Conservation (phyloP, 2,329 filamentous ascomycete species). For the Xylariales sp. region DNA sequence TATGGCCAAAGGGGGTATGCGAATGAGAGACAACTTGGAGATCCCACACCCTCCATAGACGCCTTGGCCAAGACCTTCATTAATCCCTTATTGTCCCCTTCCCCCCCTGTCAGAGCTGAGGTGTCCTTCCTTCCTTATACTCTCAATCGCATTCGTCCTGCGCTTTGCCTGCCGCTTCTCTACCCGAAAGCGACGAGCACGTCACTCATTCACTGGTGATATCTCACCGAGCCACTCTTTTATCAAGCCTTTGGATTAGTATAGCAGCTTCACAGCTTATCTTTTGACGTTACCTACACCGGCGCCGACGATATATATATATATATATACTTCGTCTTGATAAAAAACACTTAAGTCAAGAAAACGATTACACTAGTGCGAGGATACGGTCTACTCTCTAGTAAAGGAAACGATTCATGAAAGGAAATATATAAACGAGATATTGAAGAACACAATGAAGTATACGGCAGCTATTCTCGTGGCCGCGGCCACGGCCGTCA, state of each 20-base stretch:
- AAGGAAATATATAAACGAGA: slow-evolving; percentile 10
- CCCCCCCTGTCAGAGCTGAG: no score
- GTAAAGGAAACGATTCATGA: slow-evolving; percentile 6
- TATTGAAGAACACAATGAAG: slow-evolving; percentile 12
- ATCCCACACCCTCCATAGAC: slow-evolving; percentile 2
- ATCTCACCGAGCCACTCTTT: slow-evolving; percentile 25
- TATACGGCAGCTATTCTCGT: slow-evolving; percentile 8
- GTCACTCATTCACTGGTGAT: slow-evolving; percentile 25
- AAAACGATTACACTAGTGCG: no score
- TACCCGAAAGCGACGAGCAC: slow-evolving; percentile 19
- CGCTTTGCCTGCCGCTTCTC: slow-evolving; percentile 13
- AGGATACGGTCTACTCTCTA: no score
- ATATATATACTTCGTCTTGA: not conserved
- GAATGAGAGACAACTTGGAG: slow-evolving; percentile 5
- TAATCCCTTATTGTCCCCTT: slow-evolving; percentile 3
- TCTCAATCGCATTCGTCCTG: not conserved
- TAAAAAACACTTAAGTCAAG: no score
- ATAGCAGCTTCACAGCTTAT: slow-evolving; percentile 10
- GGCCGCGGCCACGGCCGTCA: slow-evolving; percentile 8
- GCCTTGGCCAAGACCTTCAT: not conserved
- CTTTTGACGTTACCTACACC: no score
- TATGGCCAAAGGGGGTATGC: slow-evolving; percentile 2
- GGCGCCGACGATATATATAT: no score
- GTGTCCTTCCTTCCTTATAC: not conserved
- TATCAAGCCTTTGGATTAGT: slow-evolving; percentile 15